Conservation (phyloP, 2,329 filamentous ascomycete species). For the Monosporascus cannonballus region DNA sequence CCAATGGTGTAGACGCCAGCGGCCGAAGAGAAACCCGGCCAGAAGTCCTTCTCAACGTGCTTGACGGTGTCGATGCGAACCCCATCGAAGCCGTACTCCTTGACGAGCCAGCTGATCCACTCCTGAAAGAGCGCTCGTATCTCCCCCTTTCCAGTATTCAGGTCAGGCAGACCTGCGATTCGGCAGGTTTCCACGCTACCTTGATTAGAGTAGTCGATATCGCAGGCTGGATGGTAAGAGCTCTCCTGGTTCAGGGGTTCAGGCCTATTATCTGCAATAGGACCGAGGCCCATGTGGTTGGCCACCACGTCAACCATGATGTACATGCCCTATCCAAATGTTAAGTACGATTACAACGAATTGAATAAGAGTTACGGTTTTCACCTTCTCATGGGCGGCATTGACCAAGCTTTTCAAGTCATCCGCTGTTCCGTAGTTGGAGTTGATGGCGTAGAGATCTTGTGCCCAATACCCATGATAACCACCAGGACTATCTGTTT, state of each 20-base stretch:
- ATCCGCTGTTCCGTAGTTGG: conserved; percentile 50
- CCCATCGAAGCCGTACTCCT: conserved; percentile 56
- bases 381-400: conserved; percentile 51
- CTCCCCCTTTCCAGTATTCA: conserved; percentile 46
- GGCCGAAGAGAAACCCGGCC: conserved; percentile 44
- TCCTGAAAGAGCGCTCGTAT: conserved; percentile 45
- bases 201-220: conserved; percentile 49
- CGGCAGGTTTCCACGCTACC: conserved; percentile 44
- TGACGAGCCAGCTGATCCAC: conserved; percentile 55
- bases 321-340: conserved; percentile 13
- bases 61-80: conserved; percentile 57
- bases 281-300: conserved; percentile 47
- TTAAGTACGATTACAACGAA: neutral
- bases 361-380: conserved; percentile 14
- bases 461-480: conserved; percentile 53
- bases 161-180: conserved; percentile 54
- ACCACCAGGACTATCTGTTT: conserved; percentile 30
- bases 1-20: conserved; percentile 55
- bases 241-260: conserved; percentile 42
- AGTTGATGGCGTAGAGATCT: conserved; percentile 47
- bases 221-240: conserved; percentile 57
- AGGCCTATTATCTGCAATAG: conserved; percentile 40
- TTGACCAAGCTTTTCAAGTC: conserved; percentile 52
- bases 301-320: conserved; percentile 47
- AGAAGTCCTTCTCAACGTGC: conserved; percentile 55